phyloP scores from a whole-genome alignment of 2,329 filamentous ascomycete species.

The Apiospora malaysiana region DNA sequence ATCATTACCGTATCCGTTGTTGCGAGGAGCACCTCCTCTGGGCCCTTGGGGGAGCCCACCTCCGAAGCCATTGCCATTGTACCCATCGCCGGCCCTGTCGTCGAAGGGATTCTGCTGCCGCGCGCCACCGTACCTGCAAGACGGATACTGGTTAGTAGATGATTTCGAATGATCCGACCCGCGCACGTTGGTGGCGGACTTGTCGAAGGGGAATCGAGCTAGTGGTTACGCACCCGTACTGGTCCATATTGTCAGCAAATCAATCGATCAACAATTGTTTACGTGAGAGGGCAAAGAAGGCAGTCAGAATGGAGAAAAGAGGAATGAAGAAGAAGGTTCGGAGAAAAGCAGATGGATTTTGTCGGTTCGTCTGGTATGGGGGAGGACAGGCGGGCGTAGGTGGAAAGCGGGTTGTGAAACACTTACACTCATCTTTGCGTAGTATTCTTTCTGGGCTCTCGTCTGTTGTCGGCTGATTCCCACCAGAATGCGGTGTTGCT shows the following conservation, averaged over 20 bases:
- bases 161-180: constrained; percentile 36
- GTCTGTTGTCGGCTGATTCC: constrained; percentile 15
- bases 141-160: constrained; percentile 17
- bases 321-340: constrained; percentile 22
- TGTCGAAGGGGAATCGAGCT: neutral
- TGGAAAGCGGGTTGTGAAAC: constrained; percentile 39
- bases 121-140: constrained; percentile 56
- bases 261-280: constrained; percentile 23
- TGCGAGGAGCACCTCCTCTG: constrained; percentile 27
- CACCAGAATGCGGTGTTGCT: constrained; percentile 3
- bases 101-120: constrained; percentile 63
- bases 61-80: constrained; percentile 45
- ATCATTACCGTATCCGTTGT: constrained; percentile 34
- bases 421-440: constrained; percentile 57
- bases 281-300: constrained; percentile 26
- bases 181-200: constrained; percentile 22
- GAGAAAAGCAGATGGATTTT: neutral
- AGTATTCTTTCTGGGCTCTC: constrained; percentile 16
- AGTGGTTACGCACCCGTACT: constrained; percentile 60
- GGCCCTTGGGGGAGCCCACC: constrained; percentile 33
- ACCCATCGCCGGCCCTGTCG: constrained; percentile 44
- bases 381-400: constrained; percentile 21
- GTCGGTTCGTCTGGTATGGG: constrained; percentile 1
- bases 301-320: constrained; percentile 32
- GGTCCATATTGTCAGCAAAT: constrained; percentile 47